Conservation (phyloP, 306 rosid genomes). For the Medicago ruthenica region DNA sequence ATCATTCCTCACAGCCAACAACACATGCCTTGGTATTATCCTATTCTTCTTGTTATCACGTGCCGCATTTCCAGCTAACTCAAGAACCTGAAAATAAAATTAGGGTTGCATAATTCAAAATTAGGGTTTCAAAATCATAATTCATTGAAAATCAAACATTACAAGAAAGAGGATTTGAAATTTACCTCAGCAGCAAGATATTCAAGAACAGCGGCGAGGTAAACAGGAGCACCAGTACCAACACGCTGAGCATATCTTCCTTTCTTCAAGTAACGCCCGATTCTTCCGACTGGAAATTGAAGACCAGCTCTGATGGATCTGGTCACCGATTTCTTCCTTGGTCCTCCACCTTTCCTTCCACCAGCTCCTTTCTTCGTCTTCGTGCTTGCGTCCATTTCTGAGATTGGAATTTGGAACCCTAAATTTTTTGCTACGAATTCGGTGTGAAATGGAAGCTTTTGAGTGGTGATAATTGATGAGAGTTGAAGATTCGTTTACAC, state of each 20-base stretch:
- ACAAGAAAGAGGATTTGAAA: neutral
- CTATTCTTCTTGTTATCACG: conserved; percentile 86
- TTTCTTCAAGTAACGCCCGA: conserved; percentile 64
- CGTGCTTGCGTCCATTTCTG: conserved; percentile 54
- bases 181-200: conserved; percentile 75
- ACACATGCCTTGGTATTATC: conserved; percentile 74
- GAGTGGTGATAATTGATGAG: neutral
- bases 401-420: neutral
- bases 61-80: conserved; percentile 94
- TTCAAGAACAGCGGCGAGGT: conserved; percentile 73
- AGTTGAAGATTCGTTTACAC: neutral
- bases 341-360: conserved; percentile 60
- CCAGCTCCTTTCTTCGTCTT: conserved; percentile 61
- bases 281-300: conserved; percentile 78
- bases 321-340: conserved; percentile 65
- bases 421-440: neutral
- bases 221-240: conserved; percentile 69
- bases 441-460: neutral
- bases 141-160: no score
- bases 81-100: conserved; percentile 57
- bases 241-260: conserved; percentile 71
- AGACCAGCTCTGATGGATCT: conserved; percentile 73
- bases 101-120: conserved; percentile 17
- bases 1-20: conserved; percentile 82
- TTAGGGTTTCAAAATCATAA: conserved; percentile 11